Conservation (phyloP, 2,329 filamentous ascomycete genomes). For the Coleophoma eucalyptorum region DNA sequence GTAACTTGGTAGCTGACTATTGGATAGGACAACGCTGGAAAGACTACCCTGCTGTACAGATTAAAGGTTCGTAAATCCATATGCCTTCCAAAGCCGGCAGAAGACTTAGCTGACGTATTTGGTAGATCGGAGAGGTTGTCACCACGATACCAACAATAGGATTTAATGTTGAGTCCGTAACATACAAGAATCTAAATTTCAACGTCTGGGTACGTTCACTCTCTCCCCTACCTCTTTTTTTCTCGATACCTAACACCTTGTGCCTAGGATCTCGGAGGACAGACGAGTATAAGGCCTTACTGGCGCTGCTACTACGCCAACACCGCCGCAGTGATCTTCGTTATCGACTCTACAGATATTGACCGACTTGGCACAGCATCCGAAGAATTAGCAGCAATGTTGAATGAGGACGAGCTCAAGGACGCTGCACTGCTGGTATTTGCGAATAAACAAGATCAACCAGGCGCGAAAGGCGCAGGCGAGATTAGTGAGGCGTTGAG, state of each 20-base stretch:
- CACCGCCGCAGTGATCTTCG: conserved; percentile 96
- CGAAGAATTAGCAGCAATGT: conserved; percentile 90
- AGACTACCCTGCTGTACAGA: conserved; percentile 94
- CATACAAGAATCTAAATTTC: conserved; percentile 97
- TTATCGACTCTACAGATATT: conserved; percentile 97
- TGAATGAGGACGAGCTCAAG: conserved; percentile 94
- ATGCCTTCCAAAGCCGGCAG: not conserved
- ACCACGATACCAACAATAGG: conserved; percentile 99
- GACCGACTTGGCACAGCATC: conserved; percentile 88
- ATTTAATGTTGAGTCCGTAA: conserved; percentile 98
- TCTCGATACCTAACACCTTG: conserved; percentile 4
- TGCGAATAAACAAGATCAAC: conserved; percentile 98
- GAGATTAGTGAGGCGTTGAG: conserved; percentile 94
- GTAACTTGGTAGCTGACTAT: not conserved
- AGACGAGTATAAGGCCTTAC: conserved; percentile 98
- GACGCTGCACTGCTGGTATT: conserved; percentile 92
- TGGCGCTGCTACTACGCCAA: conserved; percentile 99
- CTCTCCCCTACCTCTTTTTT: not conserved
- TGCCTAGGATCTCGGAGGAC: conserved; percentile 79
- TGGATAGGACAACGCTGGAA: conserved; percentile 89
- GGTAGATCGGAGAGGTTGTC: conserved; percentile 93
- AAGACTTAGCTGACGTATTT: conserved; percentile 8
- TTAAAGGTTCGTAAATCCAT: conserved; percentile 64
- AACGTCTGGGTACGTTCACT: conserved; percentile 81
- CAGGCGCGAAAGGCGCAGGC: conserved; percentile 90